These are phyloP conservation scores for Dendrostoma leiphaemia DNA, from an alignment of 2,329 filamentous ascomycete genomes.

Conservation along the genomic window DNA sequence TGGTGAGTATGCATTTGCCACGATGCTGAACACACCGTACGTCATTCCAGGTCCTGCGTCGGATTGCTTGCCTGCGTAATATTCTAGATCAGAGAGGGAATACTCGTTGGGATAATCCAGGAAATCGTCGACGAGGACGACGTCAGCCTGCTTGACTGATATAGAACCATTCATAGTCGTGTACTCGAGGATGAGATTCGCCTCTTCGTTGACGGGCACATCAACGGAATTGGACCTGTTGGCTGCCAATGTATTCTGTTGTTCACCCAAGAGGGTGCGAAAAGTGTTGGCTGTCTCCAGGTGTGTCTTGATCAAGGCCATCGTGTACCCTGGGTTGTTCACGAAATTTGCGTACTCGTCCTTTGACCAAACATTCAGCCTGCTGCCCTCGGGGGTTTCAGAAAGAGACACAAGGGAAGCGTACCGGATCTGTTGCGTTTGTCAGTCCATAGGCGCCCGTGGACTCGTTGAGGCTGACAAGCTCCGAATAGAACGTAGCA, in stretches of 20 bases:
- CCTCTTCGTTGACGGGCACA: constrained; percentile 1
- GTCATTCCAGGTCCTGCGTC: constrained; percentile 15
- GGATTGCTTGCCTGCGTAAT: constrained; percentile 16
- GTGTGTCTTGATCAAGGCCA: constrained; percentile 56
- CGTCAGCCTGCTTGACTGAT: constrained; percentile 17
- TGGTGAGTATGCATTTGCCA: constrained; percentile 13
- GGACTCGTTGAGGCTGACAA: constrained; percentile 59
- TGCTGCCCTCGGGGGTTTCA: neutral
- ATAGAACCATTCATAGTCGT: constrained; percentile 63
- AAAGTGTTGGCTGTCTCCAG: constrained; percentile 57
- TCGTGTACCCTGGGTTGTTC: constrained; percentile 68
- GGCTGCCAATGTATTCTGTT: constrained; percentile 37
- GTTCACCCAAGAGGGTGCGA: constrained; percentile 52
- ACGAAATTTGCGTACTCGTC: constrained; percentile 68
- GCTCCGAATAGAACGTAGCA: constrained; percentile 58
- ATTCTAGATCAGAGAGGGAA: constrained; percentile 13
- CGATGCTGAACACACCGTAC: constrained; percentile 18
- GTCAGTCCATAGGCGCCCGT: constrained; percentile 40
- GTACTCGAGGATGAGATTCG: constrained; percentile 62
- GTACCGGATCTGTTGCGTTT: constrained; percentile 70
- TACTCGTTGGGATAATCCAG: constrained; percentile 14
- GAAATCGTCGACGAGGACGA: constrained; percentile 18
- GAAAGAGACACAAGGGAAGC: constrained; percentile 18
- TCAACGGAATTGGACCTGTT: constrained; percentile 6
- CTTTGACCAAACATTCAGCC: constrained; percentile 22